Conservation (phyloP, 495 filamentous ascomycete species). For the Penicillium egyptiacum region DNA sequence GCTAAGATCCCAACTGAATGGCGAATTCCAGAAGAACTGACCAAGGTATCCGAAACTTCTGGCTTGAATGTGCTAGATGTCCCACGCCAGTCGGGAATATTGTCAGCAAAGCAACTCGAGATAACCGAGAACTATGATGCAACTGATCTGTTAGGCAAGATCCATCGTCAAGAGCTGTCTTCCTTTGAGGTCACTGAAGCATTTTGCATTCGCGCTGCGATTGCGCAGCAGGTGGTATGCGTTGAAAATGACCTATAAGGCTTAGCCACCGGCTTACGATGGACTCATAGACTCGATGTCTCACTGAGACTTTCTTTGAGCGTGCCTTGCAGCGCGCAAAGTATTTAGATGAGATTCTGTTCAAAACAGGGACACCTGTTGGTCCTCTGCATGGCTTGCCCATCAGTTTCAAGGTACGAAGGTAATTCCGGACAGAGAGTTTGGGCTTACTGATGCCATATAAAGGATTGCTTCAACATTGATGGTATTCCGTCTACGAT, state of each 20-base stretch:
- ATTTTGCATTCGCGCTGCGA: constrained; percentile 54
- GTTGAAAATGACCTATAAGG: background rate
- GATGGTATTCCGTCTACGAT: constrained; percentile 40
- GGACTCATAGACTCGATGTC: constrained; percentile 42
- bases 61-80: constrained; percentile 33
- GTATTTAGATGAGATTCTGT: constrained; percentile 41
- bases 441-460: background rate
- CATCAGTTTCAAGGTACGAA: constrained; percentile 62
- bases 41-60: constrained; percentile 12
- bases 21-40: constrained; percentile 27
- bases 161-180: constrained; percentile 34
- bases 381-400: constrained; percentile 65
- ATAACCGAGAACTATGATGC: constrained; percentile 7
- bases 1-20: constrained; percentile 48
- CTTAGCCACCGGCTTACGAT: background rate
- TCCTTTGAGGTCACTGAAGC: constrained; percentile 42
- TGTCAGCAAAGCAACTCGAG: background rate
- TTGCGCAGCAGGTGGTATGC: constrained; percentile 28
- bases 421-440: too few species aligned
- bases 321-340: constrained; percentile 37
- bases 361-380: constrained; percentile 38
- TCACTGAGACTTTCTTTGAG: constrained; percentile 50
- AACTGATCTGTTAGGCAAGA: constrained; percentile 7
- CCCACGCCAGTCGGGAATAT: constrained; percentile 23
- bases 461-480: constrained; percentile 42